Percentiles rank a stretch among this genome's conserved stretches.
Conservation (phyloP, 495 filamentous ascomycete species). For the Trichoderma parareesei region DNA sequence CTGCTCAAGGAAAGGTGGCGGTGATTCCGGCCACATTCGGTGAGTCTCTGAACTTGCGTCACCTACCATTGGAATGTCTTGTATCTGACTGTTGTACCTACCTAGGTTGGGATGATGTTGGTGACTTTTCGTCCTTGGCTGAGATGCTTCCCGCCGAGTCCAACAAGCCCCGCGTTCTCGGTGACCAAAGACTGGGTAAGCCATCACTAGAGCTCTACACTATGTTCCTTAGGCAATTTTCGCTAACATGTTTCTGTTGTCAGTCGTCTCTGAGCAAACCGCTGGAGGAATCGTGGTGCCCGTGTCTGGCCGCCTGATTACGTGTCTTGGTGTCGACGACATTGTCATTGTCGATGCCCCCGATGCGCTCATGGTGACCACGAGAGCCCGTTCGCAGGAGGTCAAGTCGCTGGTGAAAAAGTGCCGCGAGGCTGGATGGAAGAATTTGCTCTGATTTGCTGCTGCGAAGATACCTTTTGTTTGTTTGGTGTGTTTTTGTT, state of each 20-base stretch:
- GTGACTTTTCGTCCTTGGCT: conserved; percentile 7
- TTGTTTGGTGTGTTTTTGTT: not conserved
- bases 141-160: conserved; percentile 4
- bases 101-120: conserved; percentile 4
- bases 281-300: not conserved
- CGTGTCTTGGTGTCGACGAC: conserved; percentile 3
- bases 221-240: not conserved
- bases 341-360: conserved; percentile 5
- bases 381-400: not conserved
- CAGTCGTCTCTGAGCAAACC: not conserved
- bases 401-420: not conserved
- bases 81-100: not conserved
- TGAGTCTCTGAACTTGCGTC: not conserved
- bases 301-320: not conserved
- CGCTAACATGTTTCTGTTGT: not conserved
- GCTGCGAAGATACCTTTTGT: not conserved
- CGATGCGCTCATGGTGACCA: conserved; percentile 3
- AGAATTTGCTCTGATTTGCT: not conserved
- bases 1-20: conserved; percentile 1
- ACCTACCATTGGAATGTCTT: not conserved
- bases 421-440: conserved; percentile 6
- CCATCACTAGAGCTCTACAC: too few species aligned
- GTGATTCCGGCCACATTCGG: not conserved
- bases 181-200: conserved; percentile 4
- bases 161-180: not conserved